Conservation (phyloP, 805 yeast species). For the Candida sakaeoensis region DNA sequence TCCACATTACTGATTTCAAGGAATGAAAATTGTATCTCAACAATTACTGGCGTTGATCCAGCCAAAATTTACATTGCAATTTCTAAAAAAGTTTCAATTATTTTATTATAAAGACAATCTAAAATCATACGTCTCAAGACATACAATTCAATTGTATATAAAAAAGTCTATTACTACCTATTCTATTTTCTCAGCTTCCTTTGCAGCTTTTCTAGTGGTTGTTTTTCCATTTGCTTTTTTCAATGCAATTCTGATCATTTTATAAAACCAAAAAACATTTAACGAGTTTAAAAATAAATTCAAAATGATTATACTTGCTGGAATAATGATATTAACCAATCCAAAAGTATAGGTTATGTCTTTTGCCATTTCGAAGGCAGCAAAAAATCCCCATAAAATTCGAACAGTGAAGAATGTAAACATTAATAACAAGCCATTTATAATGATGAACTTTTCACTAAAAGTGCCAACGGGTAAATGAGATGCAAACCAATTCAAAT, state of each 20-base stretch:
- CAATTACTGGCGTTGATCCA: too few species aligned
- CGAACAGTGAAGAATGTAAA: constrained; percentile 71
- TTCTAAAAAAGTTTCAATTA: too few species aligned
- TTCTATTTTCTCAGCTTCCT: constrained; percentile 17
- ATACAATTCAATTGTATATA: too few species aligned
- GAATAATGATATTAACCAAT: constrained; percentile 43
- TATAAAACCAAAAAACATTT: constrained; percentile 82
- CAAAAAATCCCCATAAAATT: constrained; percentile 82
- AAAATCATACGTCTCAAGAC: too few species aligned
- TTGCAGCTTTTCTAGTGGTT: constrained; percentile 14
- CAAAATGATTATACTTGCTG: constrained; percentile 48
- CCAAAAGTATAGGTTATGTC: constrained; percentile 46
- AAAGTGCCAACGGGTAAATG: constrained; percentile 69
- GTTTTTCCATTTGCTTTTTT: constrained; percentile 35
- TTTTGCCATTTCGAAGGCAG: constrained; percentile 49
- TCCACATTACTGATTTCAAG: too few species aligned
- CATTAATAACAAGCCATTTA: constrained; percentile 74
- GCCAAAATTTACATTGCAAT: too few species aligned
- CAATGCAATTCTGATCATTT: constrained; percentile 75
- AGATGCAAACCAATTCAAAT: constrained; percentile 85
- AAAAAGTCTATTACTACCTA: constrained; percentile 1
- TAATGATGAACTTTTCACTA: constrained; percentile 46
- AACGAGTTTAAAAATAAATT: constrained; percentile 63
- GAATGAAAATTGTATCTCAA: too few species aligned
- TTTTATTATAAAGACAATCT: too few species aligned